Evolutionary conservation across 495 filamentous ascomycete genomes (phyloP).

Genomic region (Neurospora sp.): DNA sequence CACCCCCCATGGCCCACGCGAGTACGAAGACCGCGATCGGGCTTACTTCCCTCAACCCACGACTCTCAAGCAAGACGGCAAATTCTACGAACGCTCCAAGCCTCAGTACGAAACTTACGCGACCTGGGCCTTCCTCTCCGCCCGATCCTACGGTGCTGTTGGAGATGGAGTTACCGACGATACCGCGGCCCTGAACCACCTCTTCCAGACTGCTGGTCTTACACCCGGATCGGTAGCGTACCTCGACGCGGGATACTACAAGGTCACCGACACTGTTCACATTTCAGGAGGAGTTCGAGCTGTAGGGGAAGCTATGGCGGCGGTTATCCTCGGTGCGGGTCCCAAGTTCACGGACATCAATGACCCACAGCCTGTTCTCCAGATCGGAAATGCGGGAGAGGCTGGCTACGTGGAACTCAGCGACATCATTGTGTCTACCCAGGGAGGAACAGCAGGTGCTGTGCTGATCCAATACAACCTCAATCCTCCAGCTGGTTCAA

Average conservation of each 20-base stretch:
- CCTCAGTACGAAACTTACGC: slow-evolving; percentile 52
- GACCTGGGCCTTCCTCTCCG: slow-evolving; percentile 25
- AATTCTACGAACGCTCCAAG: slow-evolving; percentile 56
- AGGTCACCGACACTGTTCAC: slow-evolving; percentile 31
- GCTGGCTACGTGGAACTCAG: slow-evolving; percentile 46
- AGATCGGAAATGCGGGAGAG: slow-evolving; percentile 41
- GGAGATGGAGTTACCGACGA: slow-evolving; percentile 26
- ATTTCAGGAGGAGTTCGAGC: slow-evolving; percentile 41
- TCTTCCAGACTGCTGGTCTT: slow-evolving; percentile 10
- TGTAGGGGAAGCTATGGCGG: slow-evolving; percentile 37
- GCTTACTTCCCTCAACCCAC: slow-evolving; percentile 12
- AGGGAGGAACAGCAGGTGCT: slow-evolving; percentile 30
- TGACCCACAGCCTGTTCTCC: slow-evolving; percentile 40
- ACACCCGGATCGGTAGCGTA: slow-evolving; percentile 41
- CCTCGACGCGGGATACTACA: slow-evolving; percentile 47
- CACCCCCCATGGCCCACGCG: slow-evolving; percentile 12
- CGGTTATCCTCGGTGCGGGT: slow-evolving; percentile 33
- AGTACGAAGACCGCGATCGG: slow-evolving; percentile 9
- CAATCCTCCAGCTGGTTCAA: slow-evolving; percentile 11
- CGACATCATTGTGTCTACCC: slow-evolving; percentile 38
- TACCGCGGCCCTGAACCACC: slow-evolving; percentile 15
- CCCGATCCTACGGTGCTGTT: slow-evolving; percentile 12
- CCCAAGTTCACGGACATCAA: slow-evolving; percentile 34
- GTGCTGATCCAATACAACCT: slow-evolving; percentile 87
- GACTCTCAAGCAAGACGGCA: slow-evolving; percentile 24